Conservation (phyloP, 1,284 basidiomycete species). For the Trametes polyzona region DNA sequence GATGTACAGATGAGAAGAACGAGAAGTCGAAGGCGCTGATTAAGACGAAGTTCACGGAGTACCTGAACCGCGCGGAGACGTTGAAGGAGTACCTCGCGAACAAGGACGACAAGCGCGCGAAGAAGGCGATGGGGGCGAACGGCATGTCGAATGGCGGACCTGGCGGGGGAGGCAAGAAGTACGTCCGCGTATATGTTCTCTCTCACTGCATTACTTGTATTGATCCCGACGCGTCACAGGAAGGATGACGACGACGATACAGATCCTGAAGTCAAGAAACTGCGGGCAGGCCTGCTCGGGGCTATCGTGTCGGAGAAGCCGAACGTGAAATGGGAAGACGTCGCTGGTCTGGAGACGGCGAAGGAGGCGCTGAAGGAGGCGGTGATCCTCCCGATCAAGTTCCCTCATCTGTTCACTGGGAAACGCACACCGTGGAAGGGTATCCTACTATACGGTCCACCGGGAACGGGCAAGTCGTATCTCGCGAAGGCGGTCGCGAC, state of each 20-base stretch:
- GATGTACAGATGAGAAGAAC: conserved; percentile 87
- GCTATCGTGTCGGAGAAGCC: conserved; percentile 95
- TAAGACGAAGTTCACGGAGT: conserved; percentile 89
- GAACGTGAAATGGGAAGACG: conserved; percentile 98
- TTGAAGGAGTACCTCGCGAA: conserved; percentile 84
- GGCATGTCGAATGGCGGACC: conserved; percentile 66
- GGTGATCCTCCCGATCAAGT: conserved; percentile 98
- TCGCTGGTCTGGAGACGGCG: conserved; percentile 92
- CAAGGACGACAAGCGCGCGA: conserved; percentile 69
- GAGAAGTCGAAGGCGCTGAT: conserved; percentile 91
- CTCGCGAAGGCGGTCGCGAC: conserved; percentile 98
- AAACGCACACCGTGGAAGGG: conserved; percentile 98
- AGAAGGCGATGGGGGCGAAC: conserved; percentile 80
- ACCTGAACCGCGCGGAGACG: conserved; percentile 90
- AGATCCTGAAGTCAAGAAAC: conserved; percentile 95
- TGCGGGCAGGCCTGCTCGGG: conserved; percentile 84
- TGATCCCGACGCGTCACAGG: conserved; percentile 36
- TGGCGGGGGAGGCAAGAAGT: conserved; percentile 72
- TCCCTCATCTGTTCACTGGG: conserved; percentile 97
- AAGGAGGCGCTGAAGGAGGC: conserved; percentile 98
- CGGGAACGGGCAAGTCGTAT: conserved; percentile 94
- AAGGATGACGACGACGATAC: conserved; percentile 72
- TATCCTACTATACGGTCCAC: conserved; percentile 95
- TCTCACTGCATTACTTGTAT: conserved; percentile 9
- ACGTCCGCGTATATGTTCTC: conserved; percentile 33